A percentile compares a stretch with the other conserved stretches of the same genome.
Conservation (phyloP, 2,329 filamentous ascomycete species). For the Nemania sp. region DNA sequence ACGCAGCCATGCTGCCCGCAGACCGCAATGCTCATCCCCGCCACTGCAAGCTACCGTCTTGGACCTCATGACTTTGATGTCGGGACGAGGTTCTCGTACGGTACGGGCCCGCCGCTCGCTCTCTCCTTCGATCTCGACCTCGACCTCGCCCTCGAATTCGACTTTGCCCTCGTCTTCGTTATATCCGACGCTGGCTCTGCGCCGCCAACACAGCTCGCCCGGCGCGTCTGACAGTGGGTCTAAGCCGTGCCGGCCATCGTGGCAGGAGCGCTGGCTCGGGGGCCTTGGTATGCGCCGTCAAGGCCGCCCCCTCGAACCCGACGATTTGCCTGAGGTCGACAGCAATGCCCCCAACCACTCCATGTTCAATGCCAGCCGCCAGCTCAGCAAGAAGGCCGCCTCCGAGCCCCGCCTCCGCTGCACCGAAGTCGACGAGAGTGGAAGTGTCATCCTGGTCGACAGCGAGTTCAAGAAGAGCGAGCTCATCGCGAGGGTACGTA, state of each 20-base stretch:
- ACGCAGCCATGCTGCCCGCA: conserved; percentile 24
- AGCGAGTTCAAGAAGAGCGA: conserved; percentile 98
- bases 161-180: conserved; percentile 19
- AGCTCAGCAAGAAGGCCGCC: conserved; percentile 73
- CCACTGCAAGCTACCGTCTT: no score
- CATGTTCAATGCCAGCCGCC: conserved; percentile 71
- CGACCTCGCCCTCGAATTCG: conserved; percentile 13
- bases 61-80: no score
- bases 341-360: conserved; percentile 63
- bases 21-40: conserved; percentile 22
- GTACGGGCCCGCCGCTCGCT: conserved; percentile 32
- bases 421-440: conserved; percentile 91
- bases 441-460: conserved; percentile 88
- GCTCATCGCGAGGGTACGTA: conserved; percentile 81
- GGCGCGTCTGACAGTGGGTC: conserved; percentile 33
- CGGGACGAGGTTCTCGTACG: no score
- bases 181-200: conserved; percentile 23
- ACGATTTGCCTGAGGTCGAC: conserved; percentile 60
- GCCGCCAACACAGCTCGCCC: conserved; percentile 37
- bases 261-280: conserved; percentile 56
- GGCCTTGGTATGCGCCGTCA: conserved; percentile 45
- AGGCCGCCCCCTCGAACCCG: conserved; percentile 52
- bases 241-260: conserved; percentile 40
- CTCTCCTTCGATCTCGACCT: no score
- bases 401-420: conserved; percentile 86